These are phyloP conservation scores for Alternaria sp. DNA, from an alignment of 2,329 filamentous ascomycete species.

Conservation along the genomic window DNA sequence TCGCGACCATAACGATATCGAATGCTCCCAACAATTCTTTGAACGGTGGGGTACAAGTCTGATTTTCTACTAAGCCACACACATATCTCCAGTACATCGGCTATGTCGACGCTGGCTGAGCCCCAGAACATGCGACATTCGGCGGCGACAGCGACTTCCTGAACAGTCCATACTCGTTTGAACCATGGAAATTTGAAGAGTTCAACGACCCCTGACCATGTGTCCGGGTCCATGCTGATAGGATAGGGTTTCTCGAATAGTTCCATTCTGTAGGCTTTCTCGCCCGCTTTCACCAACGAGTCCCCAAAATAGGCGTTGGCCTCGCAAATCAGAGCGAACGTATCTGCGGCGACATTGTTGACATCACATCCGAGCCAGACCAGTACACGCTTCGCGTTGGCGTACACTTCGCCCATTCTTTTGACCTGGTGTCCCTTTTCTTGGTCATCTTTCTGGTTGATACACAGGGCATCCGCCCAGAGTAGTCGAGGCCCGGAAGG, in stretches of 20 bases:
- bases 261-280: fast-evolving
- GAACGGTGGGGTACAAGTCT: fast-evolving
- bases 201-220: fast-evolving
- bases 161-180: background rate
- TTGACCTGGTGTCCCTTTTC: too few species aligned
- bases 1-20: fast-evolving
- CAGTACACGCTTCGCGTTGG: too few species aligned
- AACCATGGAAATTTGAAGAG: background rate
- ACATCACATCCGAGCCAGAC: too few species aligned
- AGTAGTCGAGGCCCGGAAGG: too few species aligned
- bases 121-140: background rate
- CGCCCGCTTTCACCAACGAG: background rate
- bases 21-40: background rate
- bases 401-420: too few species aligned
- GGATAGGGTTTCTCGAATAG: background rate
- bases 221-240: fast-evolving
- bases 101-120: background rate
- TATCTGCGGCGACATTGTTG: too few species aligned
- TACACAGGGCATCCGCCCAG: too few species aligned
- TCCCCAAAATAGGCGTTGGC: too few species aligned
- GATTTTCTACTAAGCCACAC: background rate
- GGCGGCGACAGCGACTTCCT: background rate
- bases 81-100: background rate
- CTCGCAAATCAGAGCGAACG: too few species aligned
- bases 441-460: too few species aligned